Base-by-base conservation (phyloP, 768 basidiomycete genomes). In the Macrolepiota dolichaula region DNA sequence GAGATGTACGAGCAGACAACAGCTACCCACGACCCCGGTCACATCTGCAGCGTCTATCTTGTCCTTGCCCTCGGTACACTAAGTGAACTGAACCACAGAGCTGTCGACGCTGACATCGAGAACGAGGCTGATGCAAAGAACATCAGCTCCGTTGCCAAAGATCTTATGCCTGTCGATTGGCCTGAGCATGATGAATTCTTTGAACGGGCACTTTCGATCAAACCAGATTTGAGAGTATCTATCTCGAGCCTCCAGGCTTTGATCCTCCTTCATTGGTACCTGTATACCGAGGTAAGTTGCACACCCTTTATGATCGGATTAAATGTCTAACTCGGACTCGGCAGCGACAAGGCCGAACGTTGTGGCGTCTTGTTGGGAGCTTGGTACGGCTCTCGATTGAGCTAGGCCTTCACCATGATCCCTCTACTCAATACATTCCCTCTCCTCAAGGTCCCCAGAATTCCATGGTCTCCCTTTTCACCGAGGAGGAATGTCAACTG, bases 311-410 rank as follows among this genome's bases (percentile, higher is more conserved):
- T 62, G 17, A 25, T 6, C 11, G 29, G 7, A 5, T 17, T 51
- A 4, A 49, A 7, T 52, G n/a, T n/a, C n/a, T 61, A 37, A 66
- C 67, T 56, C 61, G 46, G 49, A 27, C 42, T 46, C 59, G 29
- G 7, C 67, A 94, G 92, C 86, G 92, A 65, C 91, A 92, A 82
- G 92, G 92, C n/a, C 85, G 91, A 64, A 89, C 90, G 0, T 77
- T 94, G 2, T 94, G 92, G 92, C 89, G 92, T 56, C 84, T 94
- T 15, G 91, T 92, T 56, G 92, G 92, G 29, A 90, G 87, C 62
- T 81, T 94, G 40, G 91, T 94, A 27, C 86, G 92, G 4, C 79
- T 94, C 11, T 82, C 89, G 15, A 85, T 93, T 64, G 92, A 94
- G 72, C 80, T 94, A 2, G 92, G 92, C 25, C 77, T 94, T 49